A percentile compares a stretch with the other conserved stretches of the same genome.
Conservation (phyloP, 2,329 filamentous ascomycete species). For the Penicillium hesseltinei region DNA sequence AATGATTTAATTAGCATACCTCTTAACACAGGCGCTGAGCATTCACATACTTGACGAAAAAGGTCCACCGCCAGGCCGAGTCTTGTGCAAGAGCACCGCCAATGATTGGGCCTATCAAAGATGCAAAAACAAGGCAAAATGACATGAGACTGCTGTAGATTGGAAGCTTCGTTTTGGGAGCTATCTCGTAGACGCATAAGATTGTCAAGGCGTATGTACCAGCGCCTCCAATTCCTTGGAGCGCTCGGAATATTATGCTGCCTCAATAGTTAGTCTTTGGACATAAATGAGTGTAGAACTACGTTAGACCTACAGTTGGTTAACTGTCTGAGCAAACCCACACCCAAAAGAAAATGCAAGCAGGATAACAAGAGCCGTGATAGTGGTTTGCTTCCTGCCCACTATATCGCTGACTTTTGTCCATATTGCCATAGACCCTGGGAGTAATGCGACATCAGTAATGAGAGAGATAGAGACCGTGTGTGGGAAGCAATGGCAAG, state of each 20-base stretch:
- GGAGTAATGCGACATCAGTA: background rate
- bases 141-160: conserved; percentile 26
- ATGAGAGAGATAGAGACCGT: background rate
- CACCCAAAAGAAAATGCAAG: conserved; percentile 34
- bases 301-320: conserved; percentile 26
- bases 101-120: conserved; percentile 26
- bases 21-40: background rate
- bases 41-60: conserved; percentile 26
- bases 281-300: background rate
- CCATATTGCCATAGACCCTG: conserved; percentile 33
- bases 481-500: background rate
- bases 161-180: conserved; percentile 25
- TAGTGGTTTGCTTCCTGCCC: conserved; percentile 27
- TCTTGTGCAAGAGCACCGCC: conserved; percentile 26
- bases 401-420: conserved; percentile 36
- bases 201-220: conserved; percentile 32
- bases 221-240: conserved; percentile 35
- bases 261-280: background rate
- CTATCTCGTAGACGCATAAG: conserved; percentile 32
- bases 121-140: conserved; percentile 22
- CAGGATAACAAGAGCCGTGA: conserved; percentile 29
- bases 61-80: conserved; percentile 30
- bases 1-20: background rate
- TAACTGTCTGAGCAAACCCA: conserved; percentile 30
- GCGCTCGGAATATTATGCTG: conserved; percentile 33